Percentiles rank a stretch among this genome's conserved stretches.
phyloP scores from a whole-genome alignment of 208 protist genomes.

The Balamuthia mandrillaris region DNA sequence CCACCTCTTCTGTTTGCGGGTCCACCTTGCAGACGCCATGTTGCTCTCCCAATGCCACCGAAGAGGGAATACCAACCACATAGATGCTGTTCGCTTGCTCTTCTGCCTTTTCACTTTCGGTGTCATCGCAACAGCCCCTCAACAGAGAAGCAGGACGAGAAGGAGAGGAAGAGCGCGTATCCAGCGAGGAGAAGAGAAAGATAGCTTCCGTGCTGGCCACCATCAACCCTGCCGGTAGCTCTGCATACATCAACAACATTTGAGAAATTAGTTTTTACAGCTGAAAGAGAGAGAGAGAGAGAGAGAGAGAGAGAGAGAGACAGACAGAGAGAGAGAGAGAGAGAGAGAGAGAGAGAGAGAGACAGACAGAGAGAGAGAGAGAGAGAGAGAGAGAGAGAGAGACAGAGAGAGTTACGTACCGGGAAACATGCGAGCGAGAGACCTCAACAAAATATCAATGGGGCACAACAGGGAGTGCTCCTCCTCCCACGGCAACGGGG shows the following conservation, averaged over 20 bases:
- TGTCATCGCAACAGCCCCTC: too few species aligned
- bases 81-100: too few species aligned
- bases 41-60: too few species aligned
- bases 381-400: background rate
- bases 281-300: background rate
- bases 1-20: too few species aligned
- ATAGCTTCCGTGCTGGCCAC: slow-evolving; percentile 7
- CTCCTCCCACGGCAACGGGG: background rate
- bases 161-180: background rate
- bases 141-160: too few species aligned
- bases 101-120: too few species aligned
- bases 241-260: background rate
- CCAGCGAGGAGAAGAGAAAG: background rate
- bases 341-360: background rate
- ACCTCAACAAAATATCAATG: background rate
- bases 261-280: too few species aligned
- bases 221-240: background rate
- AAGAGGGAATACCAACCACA: too few species aligned
- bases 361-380: background rate
- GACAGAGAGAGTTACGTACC: background rate
- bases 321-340: background rate
- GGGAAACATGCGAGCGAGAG: background rate
- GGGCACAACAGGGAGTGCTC: background rate
- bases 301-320: background rate
- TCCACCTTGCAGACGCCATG: too few species aligned